Conservation (phyloP, 805 yeast genomes). For the Candida tammaniensis region DNA sequence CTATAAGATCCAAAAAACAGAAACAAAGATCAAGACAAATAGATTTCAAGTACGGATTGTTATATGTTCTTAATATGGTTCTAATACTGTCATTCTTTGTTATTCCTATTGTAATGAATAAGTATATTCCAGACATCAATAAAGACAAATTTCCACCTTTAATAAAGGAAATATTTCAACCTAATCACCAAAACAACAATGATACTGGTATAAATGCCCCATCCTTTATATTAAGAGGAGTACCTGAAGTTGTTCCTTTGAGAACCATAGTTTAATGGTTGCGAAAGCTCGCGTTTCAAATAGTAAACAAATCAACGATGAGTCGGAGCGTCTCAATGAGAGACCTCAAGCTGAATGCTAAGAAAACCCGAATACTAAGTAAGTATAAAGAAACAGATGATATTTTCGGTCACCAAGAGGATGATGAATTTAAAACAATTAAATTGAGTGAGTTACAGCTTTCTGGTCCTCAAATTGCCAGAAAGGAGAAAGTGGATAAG, state of each 20-base stretch:
- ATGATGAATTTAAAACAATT: slow-evolving; percentile 27
- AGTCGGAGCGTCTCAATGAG: neutral
- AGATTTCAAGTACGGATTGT: slow-evolving; percentile 43
- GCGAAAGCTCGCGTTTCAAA: no score
- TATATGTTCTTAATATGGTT: slow-evolving; percentile 43
- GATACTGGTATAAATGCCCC: slow-evolving; percentile 65
- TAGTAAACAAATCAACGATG: neutral
- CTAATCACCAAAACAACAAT: slow-evolving; percentile 56
- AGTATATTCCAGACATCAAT: slow-evolving; percentile 9
- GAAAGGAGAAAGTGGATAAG: neutral
- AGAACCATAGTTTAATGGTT: slow-evolving; percentile 9
- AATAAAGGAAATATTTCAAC: slow-evolving; percentile 45
- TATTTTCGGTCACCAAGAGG: slow-evolving; percentile 25
- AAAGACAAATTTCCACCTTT: slow-evolving; percentile 13
- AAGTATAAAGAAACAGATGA: slow-evolving; percentile 21
- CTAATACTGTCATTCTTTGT: slow-evolving; percentile 41
- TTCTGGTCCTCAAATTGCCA: neutral
- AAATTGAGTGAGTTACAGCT: slow-evolving; percentile 11
- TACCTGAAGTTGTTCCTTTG: slow-evolving; percentile 19
- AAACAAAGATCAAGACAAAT: slow-evolving; percentile 20
- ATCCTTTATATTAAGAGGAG: slow-evolving; percentile 34
- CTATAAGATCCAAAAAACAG: slow-evolving; percentile 40
- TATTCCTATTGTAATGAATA: slow-evolving; percentile 42
- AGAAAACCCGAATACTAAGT: slow-evolving; percentile 4
- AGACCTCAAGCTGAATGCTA: slow-evolving; percentile 1